A percentile compares a stretch with the other conserved stretches of the same genome.
These are phyloP conservation scores for Rhodosporidiobolus sp. DNA, from an alignment of 768 basidiomycete genomes.

Conservation along the genomic window DNA sequence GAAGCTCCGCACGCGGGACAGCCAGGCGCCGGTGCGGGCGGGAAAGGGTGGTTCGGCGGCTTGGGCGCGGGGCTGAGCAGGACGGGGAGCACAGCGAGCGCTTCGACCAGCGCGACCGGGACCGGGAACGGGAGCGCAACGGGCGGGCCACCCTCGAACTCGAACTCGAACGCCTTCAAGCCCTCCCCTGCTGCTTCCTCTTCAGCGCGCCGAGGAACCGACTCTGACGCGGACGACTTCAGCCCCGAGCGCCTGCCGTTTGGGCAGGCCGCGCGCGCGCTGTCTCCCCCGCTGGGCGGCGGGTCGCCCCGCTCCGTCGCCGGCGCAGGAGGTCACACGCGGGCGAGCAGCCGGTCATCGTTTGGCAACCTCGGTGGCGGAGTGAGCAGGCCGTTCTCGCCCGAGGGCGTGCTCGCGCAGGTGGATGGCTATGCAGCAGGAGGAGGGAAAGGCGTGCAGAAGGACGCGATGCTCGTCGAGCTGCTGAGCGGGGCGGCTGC, in stretches of 20 bases:
- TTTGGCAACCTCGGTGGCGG: slow-evolving; percentile 1
- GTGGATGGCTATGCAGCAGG: too few species aligned
- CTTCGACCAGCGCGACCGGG: background rate
- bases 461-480: slow-evolving; percentile 82
- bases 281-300: background rate
- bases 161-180: background rate
- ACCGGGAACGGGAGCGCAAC: background rate
- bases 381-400: slow-evolving; percentile 17
- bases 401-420: background rate
- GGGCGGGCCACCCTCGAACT: too few species aligned
- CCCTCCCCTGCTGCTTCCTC: background rate
- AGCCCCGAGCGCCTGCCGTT: slow-evolving; percentile 16
- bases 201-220: background rate
- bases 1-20: background rate
- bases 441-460: slow-evolving; percentile 44
- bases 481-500: slow-evolving; percentile 89
- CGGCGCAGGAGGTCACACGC: background rate
- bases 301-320: background rate
- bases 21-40: background rate
- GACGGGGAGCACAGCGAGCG: background rate
- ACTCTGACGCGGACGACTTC: slow-evolving; percentile 5
- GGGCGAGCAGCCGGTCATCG: slow-evolving; percentile 12
- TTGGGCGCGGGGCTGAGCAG: background rate
- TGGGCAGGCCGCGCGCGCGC: background rate
- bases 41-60: slow-evolving; percentile 31